Evolutionary conservation across 2,329 filamentous ascomycete species (phyloP).

Genomic region (Paraphoma sp.): DNA sequence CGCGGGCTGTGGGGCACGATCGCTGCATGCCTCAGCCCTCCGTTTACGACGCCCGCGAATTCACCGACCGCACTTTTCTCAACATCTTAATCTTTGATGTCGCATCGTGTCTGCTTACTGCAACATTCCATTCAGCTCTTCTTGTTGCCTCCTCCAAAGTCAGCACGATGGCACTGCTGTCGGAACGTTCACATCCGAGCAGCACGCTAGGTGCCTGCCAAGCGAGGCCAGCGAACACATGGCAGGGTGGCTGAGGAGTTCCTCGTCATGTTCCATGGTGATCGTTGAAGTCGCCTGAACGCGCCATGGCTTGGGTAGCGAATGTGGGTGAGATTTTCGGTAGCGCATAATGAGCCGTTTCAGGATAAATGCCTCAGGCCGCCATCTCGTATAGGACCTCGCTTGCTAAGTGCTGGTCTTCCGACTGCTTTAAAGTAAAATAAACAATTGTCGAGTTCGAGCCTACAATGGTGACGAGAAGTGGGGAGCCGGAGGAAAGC

Average conservation of each 20-base stretch:
- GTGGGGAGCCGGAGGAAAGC: neutral
- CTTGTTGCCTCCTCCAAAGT: neutral
- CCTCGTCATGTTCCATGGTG: neutral
- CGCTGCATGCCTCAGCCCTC: neutral
- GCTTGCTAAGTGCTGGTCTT: neutral
- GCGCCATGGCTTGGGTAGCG: neutral
- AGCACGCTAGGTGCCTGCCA: neutral
- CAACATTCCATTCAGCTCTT: neutral
- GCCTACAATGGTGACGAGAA: too few species aligned
- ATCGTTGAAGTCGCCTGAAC: neutral
- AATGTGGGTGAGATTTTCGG: neutral
- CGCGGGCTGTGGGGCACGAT: constrained; percentile 10
- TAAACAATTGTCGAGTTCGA: neutral
- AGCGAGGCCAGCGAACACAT: neutral
- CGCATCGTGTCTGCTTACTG: neutral
- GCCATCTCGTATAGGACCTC: neutral
- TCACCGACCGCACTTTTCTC: neutral
- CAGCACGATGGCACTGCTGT: neutral
- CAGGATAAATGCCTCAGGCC: neutral
- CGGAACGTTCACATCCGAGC: neutral
- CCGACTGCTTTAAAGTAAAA: neutral
- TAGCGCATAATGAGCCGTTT: neutral
- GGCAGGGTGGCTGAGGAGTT: neutral
- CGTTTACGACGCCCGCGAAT: neutral
- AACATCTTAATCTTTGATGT: too few species aligned